phyloP scores from a whole-genome alignment of 2,329 filamentous ascomycete species.

The Fusarium secorum region DNA sequence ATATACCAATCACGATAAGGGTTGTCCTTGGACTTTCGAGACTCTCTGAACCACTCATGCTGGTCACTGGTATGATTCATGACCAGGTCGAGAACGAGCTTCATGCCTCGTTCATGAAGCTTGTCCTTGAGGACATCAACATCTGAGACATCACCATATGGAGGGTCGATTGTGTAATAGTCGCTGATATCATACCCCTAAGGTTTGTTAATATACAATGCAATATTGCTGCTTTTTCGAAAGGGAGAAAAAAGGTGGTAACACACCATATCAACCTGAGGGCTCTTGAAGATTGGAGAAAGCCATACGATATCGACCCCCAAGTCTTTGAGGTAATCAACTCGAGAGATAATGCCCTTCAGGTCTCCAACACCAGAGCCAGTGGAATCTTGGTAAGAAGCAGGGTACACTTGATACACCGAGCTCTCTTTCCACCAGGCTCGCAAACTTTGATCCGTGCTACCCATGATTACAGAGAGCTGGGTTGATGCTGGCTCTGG shows the following conservation, averaged over 20 bases:
- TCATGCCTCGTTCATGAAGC: constrained; percentile 70
- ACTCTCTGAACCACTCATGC: constrained; percentile 66
- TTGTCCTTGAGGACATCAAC: constrained; percentile 69
- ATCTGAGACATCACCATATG: constrained; percentile 73
- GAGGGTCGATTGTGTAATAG: constrained; percentile 70
- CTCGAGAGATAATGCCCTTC: constrained; percentile 63
- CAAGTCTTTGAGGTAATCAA: constrained; percentile 63
- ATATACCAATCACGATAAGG: constrained; percentile 69
- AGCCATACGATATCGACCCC: constrained; percentile 68
- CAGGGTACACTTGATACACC: constrained; percentile 69
- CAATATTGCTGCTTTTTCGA: neutral
- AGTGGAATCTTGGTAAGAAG: constrained; percentile 67
- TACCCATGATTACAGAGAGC: constrained; percentile 34
- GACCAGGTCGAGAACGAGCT: constrained; percentile 75
- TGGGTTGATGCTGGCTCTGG: neutral
- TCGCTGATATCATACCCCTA: constrained; percentile 74
- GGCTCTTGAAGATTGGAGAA: constrained; percentile 58
- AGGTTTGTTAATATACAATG: neutral
- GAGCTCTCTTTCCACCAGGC: constrained; percentile 68
- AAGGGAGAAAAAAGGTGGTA: too few species aligned
- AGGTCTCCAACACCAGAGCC: constrained; percentile 64
- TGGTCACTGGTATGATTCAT: constrained; percentile 73
- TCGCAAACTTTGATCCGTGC: constrained; percentile 36
- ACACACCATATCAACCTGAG: constrained; percentile 69
- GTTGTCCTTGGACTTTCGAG: constrained; percentile 60